Evolutionary conservation across 306 rosid species (phyloP), one percentile per base, ranked within the genome.

Genomic region (Citrullus colocynthis): DNA sequence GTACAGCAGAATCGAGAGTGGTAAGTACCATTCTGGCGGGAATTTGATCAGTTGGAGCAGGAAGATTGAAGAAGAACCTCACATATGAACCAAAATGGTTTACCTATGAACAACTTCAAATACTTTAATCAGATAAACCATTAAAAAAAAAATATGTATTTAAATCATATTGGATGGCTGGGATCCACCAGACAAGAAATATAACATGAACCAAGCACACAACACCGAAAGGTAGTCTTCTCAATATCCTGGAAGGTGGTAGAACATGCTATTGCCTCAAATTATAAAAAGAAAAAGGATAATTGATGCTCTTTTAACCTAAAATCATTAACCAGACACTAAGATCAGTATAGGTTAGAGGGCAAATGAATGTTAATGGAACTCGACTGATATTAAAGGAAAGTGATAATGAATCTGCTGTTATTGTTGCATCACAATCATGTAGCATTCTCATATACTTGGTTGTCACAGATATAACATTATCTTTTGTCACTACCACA

Each of bases 61-160:
- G 98, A 79, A 92, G 97, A 82, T 84, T 85, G 87, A 87, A 95
- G 94, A 90, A 94, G 88, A 86, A 92, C 82, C 96, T 88, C 87
- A 90, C 98, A 81, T 87, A 95, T 79, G 96, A 89, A 59, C 98
- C 97, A 87, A 90, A 95, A 85, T 95, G 98, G 80, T 95, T 92
- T 76, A 88, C 96, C 98, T 95, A 84, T 63, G 32, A 30, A 73
- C 45, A 73, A 73, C 9, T 73, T 71, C n/a, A 28, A 63, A 65
- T 70, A 7, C 80, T 71, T 39, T n/a, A 51, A 16, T 73, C 60
- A 73, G 21, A 48, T 48, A 73, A 51, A 73, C 44, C 57, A 52
- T 30, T 10, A 73, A 18, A 30, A 24, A 73, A 51, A 30, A 4
- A n/a, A n/a, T n/a, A 30, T 73, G 56, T 30, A 28, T 60, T 72